Percentiles rank a stretch among this genome's conserved stretches.
Evolutionary conservation across 2,329 filamentous ascomycete species (phyloP).

Genomic region (Fusarium torreyae): DNA sequence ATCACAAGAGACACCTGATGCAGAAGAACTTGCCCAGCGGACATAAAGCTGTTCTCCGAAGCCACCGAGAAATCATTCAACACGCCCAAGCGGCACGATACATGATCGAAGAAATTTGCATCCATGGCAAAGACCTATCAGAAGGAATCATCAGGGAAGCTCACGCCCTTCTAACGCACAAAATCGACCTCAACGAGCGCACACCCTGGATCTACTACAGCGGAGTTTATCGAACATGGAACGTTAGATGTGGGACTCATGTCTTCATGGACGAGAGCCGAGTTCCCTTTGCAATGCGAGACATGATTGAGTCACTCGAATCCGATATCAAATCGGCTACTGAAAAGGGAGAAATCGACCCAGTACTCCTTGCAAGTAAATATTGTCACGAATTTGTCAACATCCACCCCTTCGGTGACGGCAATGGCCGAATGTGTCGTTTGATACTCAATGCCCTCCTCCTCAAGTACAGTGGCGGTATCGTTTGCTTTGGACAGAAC

Average conservation of each 20-base stretch:
- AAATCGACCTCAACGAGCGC: slow-evolving; percentile 12
- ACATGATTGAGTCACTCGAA: slow-evolving; percentile 39
- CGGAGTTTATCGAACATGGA: slow-evolving; percentile 47
- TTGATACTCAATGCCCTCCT: slow-evolving; percentile 55
- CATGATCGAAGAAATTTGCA: slow-evolving; percentile 29
- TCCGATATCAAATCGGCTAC: slow-evolving; percentile 37
- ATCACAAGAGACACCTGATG: background rate
- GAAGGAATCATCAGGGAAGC: slow-evolving; percentile 46
- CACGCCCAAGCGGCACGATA: slow-evolving; percentile 35
- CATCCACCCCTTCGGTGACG: slow-evolving; percentile 57
- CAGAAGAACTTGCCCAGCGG: background rate
- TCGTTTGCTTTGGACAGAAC: slow-evolving; percentile 7
- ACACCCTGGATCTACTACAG: slow-evolving; percentile 21
- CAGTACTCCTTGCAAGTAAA: slow-evolving; percentile 48
- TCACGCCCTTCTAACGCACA: slow-evolving; percentile 41
- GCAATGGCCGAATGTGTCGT: slow-evolving; percentile 54
- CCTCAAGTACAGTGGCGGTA: slow-evolving; percentile 36
- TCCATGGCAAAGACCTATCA: slow-evolving; percentile 21
- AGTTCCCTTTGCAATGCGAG: slow-evolving; percentile 45
- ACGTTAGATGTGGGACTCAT: slow-evolving; percentile 18
- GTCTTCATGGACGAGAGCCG: background rate
- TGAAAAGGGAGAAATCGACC: slow-evolving; percentile 26
- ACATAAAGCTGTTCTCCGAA: background rate
- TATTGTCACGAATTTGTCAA: slow-evolving; percentile 52
- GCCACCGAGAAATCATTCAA: slow-evolving; percentile 27